phyloP scores from a whole-genome alignment of 2,329 filamentous ascomycete species.

The Sporothrix sp. region DNA sequence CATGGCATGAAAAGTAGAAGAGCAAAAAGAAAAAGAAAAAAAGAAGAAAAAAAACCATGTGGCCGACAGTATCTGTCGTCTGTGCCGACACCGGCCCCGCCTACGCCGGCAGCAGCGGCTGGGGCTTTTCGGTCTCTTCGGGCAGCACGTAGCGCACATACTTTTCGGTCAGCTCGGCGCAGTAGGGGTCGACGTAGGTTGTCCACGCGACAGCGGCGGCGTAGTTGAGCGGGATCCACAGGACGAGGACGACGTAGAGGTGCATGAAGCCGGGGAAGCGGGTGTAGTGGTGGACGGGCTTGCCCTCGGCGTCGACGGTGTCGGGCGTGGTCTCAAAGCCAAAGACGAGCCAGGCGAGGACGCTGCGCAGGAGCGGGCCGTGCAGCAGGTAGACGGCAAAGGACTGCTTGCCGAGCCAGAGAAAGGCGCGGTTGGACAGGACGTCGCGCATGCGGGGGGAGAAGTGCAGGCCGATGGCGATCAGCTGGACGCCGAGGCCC shows the following conservation, averaged over 20 bases:
- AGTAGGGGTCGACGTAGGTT: constrained; percentile 43
- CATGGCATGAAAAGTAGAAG: not conserved
- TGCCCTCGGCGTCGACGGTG: constrained; percentile 28
- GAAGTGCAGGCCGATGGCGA: constrained; percentile 43
- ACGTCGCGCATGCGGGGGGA: constrained; percentile 40
- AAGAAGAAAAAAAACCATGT: not conserved
- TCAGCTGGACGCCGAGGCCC: constrained; percentile 30
- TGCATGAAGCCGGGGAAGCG: constrained; percentile 27
- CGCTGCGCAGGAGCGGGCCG: constrained; percentile 48
- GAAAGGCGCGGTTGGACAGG: constrained; percentile 44
- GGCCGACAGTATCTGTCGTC: no score
- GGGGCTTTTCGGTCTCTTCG: constrained; percentile 19
- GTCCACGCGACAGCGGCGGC: constrained; percentile 41
- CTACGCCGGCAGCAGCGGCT: constrained; percentile 9
- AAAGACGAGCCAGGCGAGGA: constrained; percentile 52
- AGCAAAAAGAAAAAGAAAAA: constrained; percentile 1
- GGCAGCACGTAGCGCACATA: constrained; percentile 20
- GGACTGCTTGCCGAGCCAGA: constrained; percentile 54
- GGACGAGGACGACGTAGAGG: constrained; percentile 30
- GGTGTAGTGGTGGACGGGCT: constrained; percentile 16
- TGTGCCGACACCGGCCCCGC: not conserved
- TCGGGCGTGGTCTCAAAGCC: constrained; percentile 31
- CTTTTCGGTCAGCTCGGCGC: constrained; percentile 33
- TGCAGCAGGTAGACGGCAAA: constrained; percentile 57
- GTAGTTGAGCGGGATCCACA: constrained; percentile 40